Evolutionary conservation across 2,329 filamentous ascomycete species (phyloP), one percentile per base, ranked within the genome.

Genomic region (Claviceps fusiformis): DNA sequence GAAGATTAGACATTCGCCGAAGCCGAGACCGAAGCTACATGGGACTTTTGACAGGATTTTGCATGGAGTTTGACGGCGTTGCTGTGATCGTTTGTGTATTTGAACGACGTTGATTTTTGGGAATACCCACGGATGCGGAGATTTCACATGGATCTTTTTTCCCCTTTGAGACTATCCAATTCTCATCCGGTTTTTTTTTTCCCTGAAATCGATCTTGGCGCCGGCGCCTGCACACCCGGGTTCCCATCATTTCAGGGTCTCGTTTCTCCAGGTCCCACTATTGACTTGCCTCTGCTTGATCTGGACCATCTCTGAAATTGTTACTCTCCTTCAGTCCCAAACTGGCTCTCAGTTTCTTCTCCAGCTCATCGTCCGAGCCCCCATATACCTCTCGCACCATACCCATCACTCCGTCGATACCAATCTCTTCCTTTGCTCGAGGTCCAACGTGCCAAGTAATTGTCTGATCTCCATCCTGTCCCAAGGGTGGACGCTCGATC

Each of bases 361-460:
- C 77, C 53, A 85, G 64, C 59, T 83, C 79, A 3, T 76, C 72
- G 1, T 71, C 71, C 48, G 73, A 71, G 8, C 73, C 73, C 1
- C 76, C 80, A 65, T 82, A 86, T 0, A 85, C 74, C 54, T 77
- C 69, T 65, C 81, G 71, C 4, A 90, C 81, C 59, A 96, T 70
- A 0, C 82, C 83, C 19, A 83, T 81, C 13, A 93, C 86, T 0
- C 87, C 88, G 52, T 82, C 78, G n/a, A 83, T 75, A 0, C 87
- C 88, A 41, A 97, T 80, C 69, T 97, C 93, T 8, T 91, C 77
- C 69, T 87, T 93, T 6, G 87, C 92, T 27, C 93, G 79, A 6
- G 89, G 86, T 0, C 93, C 93, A 15, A 96, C 80, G 55, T 87
- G 80, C 78, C 89, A 98, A 50, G 88, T 90, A 8, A 89, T 76